These are phyloP conservation scores for Triticum timopheevii DNA, from an alignment of 176 grass and related monocot species.

Conservation along the genomic window DNA sequence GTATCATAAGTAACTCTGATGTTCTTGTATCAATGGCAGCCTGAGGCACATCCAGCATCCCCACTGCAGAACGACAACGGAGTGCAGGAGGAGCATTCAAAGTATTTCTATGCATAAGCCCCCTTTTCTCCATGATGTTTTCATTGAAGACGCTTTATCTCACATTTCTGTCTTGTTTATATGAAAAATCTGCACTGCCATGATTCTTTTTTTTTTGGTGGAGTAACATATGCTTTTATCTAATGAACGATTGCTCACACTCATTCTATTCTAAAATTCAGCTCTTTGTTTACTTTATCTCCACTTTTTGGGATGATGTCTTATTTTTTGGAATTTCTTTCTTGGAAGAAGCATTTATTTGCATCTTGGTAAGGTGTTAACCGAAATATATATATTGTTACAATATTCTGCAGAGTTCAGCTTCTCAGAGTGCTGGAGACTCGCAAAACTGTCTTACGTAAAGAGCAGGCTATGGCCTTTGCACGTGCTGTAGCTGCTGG, in stretches of 20 bases:
- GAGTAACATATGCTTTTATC: background rate
- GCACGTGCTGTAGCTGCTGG: conserved; percentile 88
- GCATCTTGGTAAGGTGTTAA: conserved; percentile 2
- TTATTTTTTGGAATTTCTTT: background rate
- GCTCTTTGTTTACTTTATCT: conserved; percentile 7
- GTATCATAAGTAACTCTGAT: conserved; percentile 10
- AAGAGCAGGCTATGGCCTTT: conserved; percentile 99
- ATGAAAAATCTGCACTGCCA: conserved; percentile 7
- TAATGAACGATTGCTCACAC: background rate
- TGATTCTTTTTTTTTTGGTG: background rate
- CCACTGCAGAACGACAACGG: conserved; percentile 48
- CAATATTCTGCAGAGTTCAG: conserved; percentile 62
- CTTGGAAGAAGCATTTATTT: conserved; percentile 5
- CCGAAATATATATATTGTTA: background rate
- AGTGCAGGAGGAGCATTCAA: conserved; percentile 80
- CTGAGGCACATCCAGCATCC: conserved; percentile 50
- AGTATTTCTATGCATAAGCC: conserved; percentile 50
- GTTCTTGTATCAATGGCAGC: conserved; percentile 53
- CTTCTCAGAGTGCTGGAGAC: conserved; percentile 89
- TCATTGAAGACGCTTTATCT: background rate
- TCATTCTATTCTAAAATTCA: background rate
- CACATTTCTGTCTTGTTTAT: background rate
- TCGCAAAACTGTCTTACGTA: conserved; percentile 75
- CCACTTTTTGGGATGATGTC: background rate
- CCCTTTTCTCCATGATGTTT: background rate